Percentiles rank a stretch among this genome's conserved stretches.
Evolutionary conservation across 208 protist species (phyloP).

Genomic region (Wallacemonas collosoma): DNA sequence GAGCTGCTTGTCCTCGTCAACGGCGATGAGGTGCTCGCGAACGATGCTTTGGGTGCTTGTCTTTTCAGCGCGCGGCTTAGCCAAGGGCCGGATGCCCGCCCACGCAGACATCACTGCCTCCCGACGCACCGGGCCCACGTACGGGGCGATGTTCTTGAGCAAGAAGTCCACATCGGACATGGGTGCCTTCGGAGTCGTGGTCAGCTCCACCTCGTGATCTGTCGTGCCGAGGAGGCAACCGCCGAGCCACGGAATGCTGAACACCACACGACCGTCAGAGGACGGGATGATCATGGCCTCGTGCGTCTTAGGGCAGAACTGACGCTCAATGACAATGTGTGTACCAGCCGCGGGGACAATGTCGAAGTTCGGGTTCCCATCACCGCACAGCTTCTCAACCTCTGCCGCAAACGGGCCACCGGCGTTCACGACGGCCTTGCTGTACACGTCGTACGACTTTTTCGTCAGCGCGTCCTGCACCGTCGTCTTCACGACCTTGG

Average conservation of each 20-base stretch:
- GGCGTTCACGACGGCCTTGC: slow-evolving; percentile 91
- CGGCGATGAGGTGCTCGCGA: slow-evolving; percentile 92
- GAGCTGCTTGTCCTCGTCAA: slow-evolving; percentile 59
- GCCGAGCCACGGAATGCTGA: slow-evolving; percentile 92
- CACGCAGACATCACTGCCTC: slow-evolving; percentile 80
- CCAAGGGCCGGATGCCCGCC: slow-evolving; percentile 88
- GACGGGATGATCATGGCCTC: slow-evolving; percentile 90
- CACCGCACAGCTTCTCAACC: slow-evolving; percentile 81
- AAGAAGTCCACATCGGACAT: slow-evolving; percentile 89
- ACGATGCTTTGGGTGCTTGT: slow-evolving; percentile 79
- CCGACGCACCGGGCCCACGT: slow-evolving; percentile 55
- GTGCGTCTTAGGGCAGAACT: slow-evolving; percentile 75
- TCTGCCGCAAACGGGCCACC: slow-evolving; percentile 85
- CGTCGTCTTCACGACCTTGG: slow-evolving; percentile 69
- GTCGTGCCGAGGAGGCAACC: slow-evolving; percentile 95
- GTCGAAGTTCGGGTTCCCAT: slow-evolving; percentile 36
- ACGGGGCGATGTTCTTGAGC: slow-evolving; percentile 68
- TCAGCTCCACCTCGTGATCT: slow-evolving; percentile 73
- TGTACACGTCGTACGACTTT: slow-evolving; percentile 73
- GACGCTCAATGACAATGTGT: slow-evolving; percentile 85
- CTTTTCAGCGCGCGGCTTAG: slow-evolving; percentile 29
- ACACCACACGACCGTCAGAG: slow-evolving; percentile 94
- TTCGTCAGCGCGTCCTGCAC: slow-evolving; percentile 79
- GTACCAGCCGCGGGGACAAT: slow-evolving; percentile 81
- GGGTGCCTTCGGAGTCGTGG: slow-evolving; percentile 56